Evolutionary conservation across 352 stramenopile genomes (phyloP).

Genomic region (Phytophthora foliorum): DNA sequence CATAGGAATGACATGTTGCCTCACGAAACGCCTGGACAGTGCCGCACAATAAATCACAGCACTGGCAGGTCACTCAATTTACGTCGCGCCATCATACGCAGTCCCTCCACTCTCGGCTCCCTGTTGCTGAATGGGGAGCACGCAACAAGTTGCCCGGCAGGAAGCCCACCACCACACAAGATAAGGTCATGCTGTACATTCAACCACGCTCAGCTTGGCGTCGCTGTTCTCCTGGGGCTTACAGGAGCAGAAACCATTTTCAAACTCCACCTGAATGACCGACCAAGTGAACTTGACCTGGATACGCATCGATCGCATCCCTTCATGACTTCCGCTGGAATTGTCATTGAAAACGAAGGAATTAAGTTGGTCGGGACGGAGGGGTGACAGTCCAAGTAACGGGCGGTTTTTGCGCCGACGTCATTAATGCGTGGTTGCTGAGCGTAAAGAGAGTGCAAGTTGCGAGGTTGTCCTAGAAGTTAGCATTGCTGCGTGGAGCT

Average conservation of each 20-base stretch:
- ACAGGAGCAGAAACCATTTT: slow-evolving; percentile 5
- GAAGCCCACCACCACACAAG: slow-evolving; percentile 6
- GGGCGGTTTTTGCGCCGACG: slow-evolving; percentile 2
- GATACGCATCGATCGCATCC: background rate
- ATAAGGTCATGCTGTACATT: slow-evolving; percentile 15
- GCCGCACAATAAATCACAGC: no score
- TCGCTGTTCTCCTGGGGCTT: slow-evolving; percentile 3
- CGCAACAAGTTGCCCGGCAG: background rate
- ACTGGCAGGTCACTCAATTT: no score
- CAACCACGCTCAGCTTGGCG: slow-evolving; percentile 30
- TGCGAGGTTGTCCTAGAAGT: slow-evolving; percentile 20
- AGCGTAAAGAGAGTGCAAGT: slow-evolving; percentile 32
- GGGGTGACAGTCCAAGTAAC: slow-evolving; percentile 28
- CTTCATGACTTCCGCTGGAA: slow-evolving; percentile 30
- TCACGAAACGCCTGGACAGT: no score
- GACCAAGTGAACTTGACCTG: slow-evolving; percentile 10
- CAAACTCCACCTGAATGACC: background rate
- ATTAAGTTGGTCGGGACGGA: background rate
- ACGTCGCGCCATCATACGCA: no score
- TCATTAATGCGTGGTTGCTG: slow-evolving; percentile 34
- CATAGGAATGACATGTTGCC: no score
- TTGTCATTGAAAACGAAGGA: background rate
- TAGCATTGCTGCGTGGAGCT: slow-evolving; percentile 26
- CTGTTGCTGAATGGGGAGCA: no score
- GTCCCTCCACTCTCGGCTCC: no score